These are phyloP conservation scores for Dactylis glomerata DNA, from an alignment of 176 grass and related monocot genomes.

Conservation along the genomic window DNA sequence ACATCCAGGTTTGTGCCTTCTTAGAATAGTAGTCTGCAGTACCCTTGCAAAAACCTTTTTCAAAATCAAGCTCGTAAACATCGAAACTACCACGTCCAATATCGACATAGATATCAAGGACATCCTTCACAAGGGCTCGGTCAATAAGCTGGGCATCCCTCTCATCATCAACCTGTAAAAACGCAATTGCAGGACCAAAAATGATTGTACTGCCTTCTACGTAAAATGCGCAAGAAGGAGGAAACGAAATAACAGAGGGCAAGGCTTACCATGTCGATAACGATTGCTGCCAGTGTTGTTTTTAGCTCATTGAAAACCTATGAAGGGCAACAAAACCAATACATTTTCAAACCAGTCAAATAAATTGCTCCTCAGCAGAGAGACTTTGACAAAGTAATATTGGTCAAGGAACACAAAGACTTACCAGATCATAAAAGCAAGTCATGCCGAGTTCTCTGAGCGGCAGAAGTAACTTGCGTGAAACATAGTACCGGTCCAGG, in stretches of 20 bases:
- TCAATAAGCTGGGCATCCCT: conserved; percentile 55
- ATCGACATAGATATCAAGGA: conserved; percentile 55
- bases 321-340: background rate
- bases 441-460: conserved; percentile 31
- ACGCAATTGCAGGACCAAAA: background rate
- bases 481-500: conserved; percentile 46
- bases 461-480: background rate
- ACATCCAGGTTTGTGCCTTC: too few species aligned
- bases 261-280: conserved; percentile 15
- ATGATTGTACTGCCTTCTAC: background rate
- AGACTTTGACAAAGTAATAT: background rate
- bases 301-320: conserved; percentile 7
- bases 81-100: conserved; percentile 22
- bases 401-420: background rate
- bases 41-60: conserved; percentile 40
- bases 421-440: conserved; percentile 42
- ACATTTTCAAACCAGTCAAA: background rate
- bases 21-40: too few species aligned
- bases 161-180: conserved; percentile 50
- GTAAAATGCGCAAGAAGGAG: background rate
- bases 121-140: conserved; percentile 55
- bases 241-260: background rate
- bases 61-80: conserved; percentile 43
- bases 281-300: background rate
- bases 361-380: background rate